Evolutionary conservation across 2,329 filamentous ascomycete genomes (phyloP).

Genomic region (Chaetomium sp.): DNA sequence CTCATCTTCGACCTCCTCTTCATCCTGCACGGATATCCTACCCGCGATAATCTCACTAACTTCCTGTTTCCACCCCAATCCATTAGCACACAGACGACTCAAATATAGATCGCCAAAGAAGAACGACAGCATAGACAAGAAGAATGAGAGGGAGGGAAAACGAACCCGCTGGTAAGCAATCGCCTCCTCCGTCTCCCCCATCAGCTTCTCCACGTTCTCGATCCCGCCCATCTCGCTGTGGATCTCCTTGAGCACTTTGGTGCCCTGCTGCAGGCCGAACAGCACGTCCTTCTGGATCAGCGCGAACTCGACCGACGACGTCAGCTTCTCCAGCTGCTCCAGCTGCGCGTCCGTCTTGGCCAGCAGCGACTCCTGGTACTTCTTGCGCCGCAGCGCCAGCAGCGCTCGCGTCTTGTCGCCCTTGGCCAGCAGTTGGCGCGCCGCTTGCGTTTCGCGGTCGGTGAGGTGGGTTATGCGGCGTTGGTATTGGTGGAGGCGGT

Average conservation of each 20-base stretch:
- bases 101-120: neutral
- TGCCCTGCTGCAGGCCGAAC: conserved; percentile 90
- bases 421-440: conserved; percentile 75
- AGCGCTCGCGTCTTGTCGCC: conserved; percentile 82
- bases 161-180: conserved; percentile 84
- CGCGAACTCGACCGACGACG: conserved; percentile 89
- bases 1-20: conserved; percentile 97
- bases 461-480: conserved; percentile 85
- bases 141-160: conserved; percentile 18
- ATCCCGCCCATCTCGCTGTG: conserved; percentile 95
- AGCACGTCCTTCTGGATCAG: conserved; percentile 95
- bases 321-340: conserved; percentile 89
- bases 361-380: conserved; percentile 91
- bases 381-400: conserved; percentile 88
- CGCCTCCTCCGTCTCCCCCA: conserved; percentile 89
- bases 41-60: conserved; percentile 88
- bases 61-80: conserved; percentile 60
- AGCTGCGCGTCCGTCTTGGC: conserved; percentile 89
- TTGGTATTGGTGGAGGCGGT: conserved; percentile 96
- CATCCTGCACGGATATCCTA: conserved; percentile 88
- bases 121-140: neutral
- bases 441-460: conserved; percentile 82
- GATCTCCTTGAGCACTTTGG: conserved; percentile 84
- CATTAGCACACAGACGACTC: neutral
- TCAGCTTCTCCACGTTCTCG: conserved; percentile 90